Evolutionary conservation across 1,139 yeast genomes (phyloP).

Genomic region (Sugiyamaella xylanicola): DNA sequence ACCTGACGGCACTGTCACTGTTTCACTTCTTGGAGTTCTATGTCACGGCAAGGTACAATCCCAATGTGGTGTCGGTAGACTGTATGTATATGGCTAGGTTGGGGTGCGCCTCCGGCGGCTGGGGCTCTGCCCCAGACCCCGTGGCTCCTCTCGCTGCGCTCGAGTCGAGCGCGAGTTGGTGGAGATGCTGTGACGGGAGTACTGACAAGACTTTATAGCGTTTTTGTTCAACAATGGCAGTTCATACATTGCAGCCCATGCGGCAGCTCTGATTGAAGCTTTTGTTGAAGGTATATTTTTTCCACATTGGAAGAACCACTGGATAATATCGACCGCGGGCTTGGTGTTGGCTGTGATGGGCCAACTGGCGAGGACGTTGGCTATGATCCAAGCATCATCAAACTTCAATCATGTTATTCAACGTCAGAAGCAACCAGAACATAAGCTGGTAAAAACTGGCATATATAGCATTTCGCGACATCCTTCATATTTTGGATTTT

Average conservation of each 20-base stretch:
- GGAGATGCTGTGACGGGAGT: too few relatives aligned
- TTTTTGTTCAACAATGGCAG: constrained; percentile 74
- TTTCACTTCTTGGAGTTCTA: constrained; percentile 85
- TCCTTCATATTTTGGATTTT: constrained; percentile 91
- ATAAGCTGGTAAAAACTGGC: constrained; percentile 70
- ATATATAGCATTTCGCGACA: constrained; percentile 70
- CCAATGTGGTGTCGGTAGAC: constrained; percentile 63
- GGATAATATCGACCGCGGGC: constrained; percentile 50
- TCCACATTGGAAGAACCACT: constrained; percentile 20
- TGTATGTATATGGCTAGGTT: constrained; percentile 36
- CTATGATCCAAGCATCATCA: constrained; percentile 85
- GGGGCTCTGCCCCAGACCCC: background rate
- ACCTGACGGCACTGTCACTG: constrained; percentile 53
- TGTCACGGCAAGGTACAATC: constrained; percentile 74
- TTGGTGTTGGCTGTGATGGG: constrained; percentile 55
- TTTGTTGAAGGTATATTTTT: constrained; percentile 27
- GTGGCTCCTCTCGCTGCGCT: background rate
- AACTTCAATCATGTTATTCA: constrained; percentile 88
- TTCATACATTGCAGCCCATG: constrained; percentile 66
- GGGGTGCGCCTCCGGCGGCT: background rate
- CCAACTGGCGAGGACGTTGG: constrained; percentile 65
- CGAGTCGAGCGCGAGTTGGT: background rate
- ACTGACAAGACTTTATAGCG: constrained; percentile 43
- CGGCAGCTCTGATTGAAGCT: constrained; percentile 53
- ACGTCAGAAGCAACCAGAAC: constrained; percentile 53